Evolutionary conservation across 495 filamentous ascomycete species (phyloP).

Genomic region (Annulohypoxylon moriforme): DNA sequence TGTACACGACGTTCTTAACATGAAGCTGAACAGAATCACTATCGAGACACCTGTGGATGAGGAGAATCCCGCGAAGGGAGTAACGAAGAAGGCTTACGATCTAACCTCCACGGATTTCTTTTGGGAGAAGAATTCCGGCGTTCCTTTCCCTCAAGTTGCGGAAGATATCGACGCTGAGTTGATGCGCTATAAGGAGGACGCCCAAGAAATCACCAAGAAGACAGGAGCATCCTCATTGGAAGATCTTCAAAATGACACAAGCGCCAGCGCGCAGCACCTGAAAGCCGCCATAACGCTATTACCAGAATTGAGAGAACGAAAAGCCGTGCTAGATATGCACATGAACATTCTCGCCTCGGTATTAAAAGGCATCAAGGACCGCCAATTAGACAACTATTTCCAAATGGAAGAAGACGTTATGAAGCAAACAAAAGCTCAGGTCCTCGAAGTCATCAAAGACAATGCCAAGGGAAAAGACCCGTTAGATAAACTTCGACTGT

Average conservation of each 20-base stretch:
- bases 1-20: constrained; percentile 91
- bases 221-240: constrained; percentile 94
- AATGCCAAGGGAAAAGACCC: constrained; percentile 83
- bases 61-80: constrained; percentile 73
- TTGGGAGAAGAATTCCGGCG: constrained; percentile 92
- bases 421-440: constrained; percentile 90
- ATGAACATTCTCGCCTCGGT: constrained; percentile 97
- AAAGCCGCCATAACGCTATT: constrained; percentile 94
- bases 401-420: constrained; percentile 94
- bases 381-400: constrained; percentile 95
- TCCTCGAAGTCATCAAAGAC: constrained; percentile 88
- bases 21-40: constrained; percentile 96
- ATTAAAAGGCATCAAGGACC: constrained; percentile 89
- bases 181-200: constrained; percentile 94
- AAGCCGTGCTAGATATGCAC: constrained; percentile 94
- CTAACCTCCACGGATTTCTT: constrained; percentile 94
- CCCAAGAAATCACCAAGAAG: constrained; percentile 92
- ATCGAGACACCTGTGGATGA: constrained; percentile 85
- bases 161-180: constrained; percentile 95
- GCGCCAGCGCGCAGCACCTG: constrained; percentile 89
- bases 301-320: constrained; percentile 91
- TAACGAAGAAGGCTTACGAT: constrained; percentile 87
- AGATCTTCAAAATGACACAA: constrained; percentile 89
- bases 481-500: constrained; percentile 88
- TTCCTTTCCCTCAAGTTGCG: constrained; percentile 95